These are phyloP conservation scores for Suillus subalutaceus DNA, from an alignment of 768 basidiomycete genomes.

Conservation along the genomic window DNA sequence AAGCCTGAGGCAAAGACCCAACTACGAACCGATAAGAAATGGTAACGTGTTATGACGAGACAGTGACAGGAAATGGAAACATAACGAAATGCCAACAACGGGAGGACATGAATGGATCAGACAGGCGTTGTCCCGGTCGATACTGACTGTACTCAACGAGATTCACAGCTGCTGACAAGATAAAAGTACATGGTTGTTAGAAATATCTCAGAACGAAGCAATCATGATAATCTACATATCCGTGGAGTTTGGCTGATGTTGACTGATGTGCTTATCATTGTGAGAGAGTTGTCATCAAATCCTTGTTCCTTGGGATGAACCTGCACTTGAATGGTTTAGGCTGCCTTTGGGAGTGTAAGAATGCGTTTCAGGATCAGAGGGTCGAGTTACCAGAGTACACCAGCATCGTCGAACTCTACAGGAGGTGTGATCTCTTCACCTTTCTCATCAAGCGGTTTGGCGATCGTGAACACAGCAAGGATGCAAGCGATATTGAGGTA, in stretches of 20 bases:
- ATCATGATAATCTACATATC: not conserved
- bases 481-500: constrained; percentile 40
- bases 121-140: not conserved
- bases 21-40: not conserved
- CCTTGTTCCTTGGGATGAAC: constrained; percentile 1
- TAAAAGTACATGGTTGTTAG: not conserved
- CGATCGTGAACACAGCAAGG: constrained; percentile 42
- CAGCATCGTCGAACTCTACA: not conserved
- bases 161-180: not conserved
- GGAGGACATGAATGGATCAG: not conserved
- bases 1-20: not conserved
- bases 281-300: not conserved
- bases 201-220: not conserved
- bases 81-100: not conserved
- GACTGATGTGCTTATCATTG: not conserved
- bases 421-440: not conserved
- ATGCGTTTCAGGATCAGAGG: not conserved
- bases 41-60: not conserved
- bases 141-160: no score
- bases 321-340: not conserved
- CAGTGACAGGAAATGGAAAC: not conserved
- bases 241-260: not conserved
- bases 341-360: not conserved
- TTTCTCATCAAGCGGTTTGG: constrained; percentile 33
- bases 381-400: not conserved